phyloP scores from a whole-genome alignment of 139 green algal species.

The Microglena sp. region DNA sequence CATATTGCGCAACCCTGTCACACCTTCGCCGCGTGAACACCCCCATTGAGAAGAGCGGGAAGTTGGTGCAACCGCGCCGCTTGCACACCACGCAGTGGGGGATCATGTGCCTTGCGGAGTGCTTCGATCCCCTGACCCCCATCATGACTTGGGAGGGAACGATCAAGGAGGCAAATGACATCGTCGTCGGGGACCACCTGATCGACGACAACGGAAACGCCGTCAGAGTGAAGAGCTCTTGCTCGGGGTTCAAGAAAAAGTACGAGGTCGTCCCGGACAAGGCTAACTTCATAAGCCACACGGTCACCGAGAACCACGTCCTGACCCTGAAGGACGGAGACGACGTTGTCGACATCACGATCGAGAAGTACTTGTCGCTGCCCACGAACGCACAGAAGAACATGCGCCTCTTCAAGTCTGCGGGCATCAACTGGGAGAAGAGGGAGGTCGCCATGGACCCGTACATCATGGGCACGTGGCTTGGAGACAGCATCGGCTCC shows the following conservation, averaged over 20 bases:
- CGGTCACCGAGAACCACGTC: slow-evolving; percentile 6
- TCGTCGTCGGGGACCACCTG: too few species aligned
- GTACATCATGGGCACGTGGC: slow-evolving; percentile 7
- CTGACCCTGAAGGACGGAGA: slow-evolving; percentile 2
- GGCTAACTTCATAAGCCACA: slow-evolving; percentile 8
- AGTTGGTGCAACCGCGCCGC: slow-evolving; percentile 36
- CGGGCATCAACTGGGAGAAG: slow-evolving; percentile 2
- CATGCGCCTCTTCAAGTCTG: slow-evolving; percentile 1
- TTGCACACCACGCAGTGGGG: slow-evolving; percentile 54
- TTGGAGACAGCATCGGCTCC: slow-evolving; percentile 3
- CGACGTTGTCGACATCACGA: slow-evolving; percentile 6
- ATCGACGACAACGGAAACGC: too few species aligned
- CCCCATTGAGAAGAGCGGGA: slow-evolving; percentile 25
- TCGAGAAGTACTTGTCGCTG: slow-evolving; percentile 3
- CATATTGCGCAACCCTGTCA: slow-evolving; percentile 40
- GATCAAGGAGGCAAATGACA: too few species aligned
- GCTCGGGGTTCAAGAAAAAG: too few species aligned
- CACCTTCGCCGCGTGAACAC: slow-evolving; percentile 36
- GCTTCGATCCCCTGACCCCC: too few species aligned
- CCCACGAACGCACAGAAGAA: neutral
- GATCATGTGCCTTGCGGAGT: slow-evolving; percentile 52
- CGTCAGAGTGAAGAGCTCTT: too few species aligned
- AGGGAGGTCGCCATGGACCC: slow-evolving; percentile 2
- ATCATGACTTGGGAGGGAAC: too few species aligned
- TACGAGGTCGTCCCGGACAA: slow-evolving; percentile 1